Conservation (phyloP, 2,329 filamentous ascomycete genomes). For the Paecilomyces dactylethromorphus region DNA sequence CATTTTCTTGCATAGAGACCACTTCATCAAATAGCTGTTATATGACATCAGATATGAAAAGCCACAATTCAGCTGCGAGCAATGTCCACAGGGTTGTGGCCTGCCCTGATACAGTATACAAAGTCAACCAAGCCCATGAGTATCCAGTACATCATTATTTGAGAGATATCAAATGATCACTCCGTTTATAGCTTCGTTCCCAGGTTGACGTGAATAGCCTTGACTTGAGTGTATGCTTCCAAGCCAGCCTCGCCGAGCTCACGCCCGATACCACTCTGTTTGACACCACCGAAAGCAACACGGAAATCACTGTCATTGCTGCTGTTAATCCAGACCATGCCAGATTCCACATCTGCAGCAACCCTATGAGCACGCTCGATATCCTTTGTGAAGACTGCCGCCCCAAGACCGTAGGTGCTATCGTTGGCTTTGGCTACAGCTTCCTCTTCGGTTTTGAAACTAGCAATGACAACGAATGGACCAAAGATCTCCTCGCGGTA, state of each 20-base stretch:
- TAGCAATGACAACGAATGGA: conserved; percentile 34
- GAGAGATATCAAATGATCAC: not conserved
- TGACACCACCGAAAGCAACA: conserved; percentile 39
- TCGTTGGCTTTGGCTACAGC: conserved; percentile 33
- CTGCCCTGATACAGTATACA: not conserved
- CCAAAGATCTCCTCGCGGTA: conserved; percentile 40
- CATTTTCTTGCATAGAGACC: not conserved
- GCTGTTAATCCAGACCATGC: conserved; percentile 43
- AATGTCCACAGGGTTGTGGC: not conserved
- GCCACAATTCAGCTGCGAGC: not conserved
- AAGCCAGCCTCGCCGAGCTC: conserved; percentile 39
- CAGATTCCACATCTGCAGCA: conserved; percentile 36
- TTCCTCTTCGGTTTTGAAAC: conserved; percentile 34
- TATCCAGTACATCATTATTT: not conserved
- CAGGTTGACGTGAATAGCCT: conserved; percentile 37
- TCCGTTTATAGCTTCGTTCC: conserved; percentile 21
- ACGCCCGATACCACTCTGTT: conserved; percentile 45
- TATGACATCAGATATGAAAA: not conserved
- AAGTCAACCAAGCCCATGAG: not conserved
- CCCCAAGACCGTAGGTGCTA: conserved; percentile 36
- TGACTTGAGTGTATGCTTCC: conserved; percentile 33
- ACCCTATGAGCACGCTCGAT: conserved; percentile 37
- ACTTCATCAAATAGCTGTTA: not conserved
- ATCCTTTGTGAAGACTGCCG: conserved; percentile 37
- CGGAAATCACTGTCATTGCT: conserved; percentile 36